Evolutionary conservation across 2,329 filamentous ascomycete species (phyloP).

Genomic region (Beauveria brongniartii): DNA sequence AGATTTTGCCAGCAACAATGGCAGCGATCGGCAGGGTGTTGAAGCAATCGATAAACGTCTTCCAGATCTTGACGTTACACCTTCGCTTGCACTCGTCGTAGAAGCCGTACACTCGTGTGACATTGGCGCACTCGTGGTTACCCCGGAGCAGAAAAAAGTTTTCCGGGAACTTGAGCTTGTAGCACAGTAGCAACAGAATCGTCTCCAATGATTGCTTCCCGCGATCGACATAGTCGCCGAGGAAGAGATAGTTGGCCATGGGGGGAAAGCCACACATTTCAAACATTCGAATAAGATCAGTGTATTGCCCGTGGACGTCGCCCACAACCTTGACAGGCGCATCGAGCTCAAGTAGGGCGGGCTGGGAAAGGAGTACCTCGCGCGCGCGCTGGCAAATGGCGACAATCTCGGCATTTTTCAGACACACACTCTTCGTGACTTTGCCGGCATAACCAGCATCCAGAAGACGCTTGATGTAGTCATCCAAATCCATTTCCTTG

Average conservation of each 20-base stretch:
- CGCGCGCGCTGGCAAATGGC: conserved; percentile 85
- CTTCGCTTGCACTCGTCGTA: conserved; percentile 97
- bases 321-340: conserved; percentile 97
- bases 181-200: conserved; percentile 84
- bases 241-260: conserved; percentile 82
- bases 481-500: conserved; percentile 88
- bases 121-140: conserved; percentile 95
- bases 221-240: conserved; percentile 93
- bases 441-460: conserved; percentile 95
- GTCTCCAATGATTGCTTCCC: conserved; percentile 95
- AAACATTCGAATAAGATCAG: conserved; percentile 91
- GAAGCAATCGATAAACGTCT: conserved; percentile 94
- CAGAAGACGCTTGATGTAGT: conserved; percentile 90
- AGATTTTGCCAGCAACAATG: conserved; percentile 97
- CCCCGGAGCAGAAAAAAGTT: conserved; percentile 94
- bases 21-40: conserved; percentile 91
- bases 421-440: conserved; percentile 91
- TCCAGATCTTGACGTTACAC: conserved; percentile 97
- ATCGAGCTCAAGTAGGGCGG: conserved; percentile 82
- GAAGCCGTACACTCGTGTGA: conserved; percentile 92
- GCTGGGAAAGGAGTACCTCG: conserved; percentile 85
- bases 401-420: conserved; percentile 95
- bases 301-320: conserved; percentile 94
- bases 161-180: conserved; percentile 94
- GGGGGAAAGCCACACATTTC: conserved; percentile 98